Percentiles rank a stretch among this genome's conserved stretches.
Conservation (phyloP, 163 green algal species). For the Chlamydomonas reinhardtii region DNA sequence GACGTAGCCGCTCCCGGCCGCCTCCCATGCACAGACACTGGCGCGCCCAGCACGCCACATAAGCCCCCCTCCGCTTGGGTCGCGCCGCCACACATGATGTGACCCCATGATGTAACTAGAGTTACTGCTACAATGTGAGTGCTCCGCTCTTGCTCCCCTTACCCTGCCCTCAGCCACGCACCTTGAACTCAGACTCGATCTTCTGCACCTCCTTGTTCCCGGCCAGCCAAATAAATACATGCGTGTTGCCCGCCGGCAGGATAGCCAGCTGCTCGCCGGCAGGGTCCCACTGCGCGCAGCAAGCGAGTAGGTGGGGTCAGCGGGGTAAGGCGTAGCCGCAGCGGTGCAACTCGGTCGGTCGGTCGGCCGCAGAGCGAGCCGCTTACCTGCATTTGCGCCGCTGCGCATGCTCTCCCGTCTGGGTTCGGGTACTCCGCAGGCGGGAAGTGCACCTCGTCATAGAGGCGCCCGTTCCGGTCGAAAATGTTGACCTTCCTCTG, state of each 20-base stretch:
- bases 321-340: no score
- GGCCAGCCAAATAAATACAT: slow-evolving; percentile 74
- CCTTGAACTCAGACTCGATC: slow-evolving; percentile 80
- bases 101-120: no score
- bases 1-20: no score
- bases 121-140: no score
- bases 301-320: neutral
- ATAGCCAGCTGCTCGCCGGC: slow-evolving; percentile 72
- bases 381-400: neutral
- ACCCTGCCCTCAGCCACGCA: neutral
- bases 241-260: slow-evolving; percentile 68
- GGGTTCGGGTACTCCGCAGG: slow-evolving; percentile 57
- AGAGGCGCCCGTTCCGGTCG: slow-evolving; percentile 69
- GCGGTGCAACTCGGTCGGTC: no score
- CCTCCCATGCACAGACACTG: no score
- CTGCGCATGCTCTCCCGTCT: slow-evolving; percentile 35
- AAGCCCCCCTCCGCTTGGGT: no score
- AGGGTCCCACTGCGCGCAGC: slow-evolving; percentile 71
- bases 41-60: no score
- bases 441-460: slow-evolving; percentile 72
- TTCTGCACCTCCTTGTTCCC: slow-evolving; percentile 70
- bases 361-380: neutral
- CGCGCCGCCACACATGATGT: no score
- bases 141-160: no score
- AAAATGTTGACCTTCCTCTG: slow-evolving; percentile 76